Base-by-base conservation (phyloP, 768 basidiomycete species). In the Leccinum longicurvipes region DNA sequence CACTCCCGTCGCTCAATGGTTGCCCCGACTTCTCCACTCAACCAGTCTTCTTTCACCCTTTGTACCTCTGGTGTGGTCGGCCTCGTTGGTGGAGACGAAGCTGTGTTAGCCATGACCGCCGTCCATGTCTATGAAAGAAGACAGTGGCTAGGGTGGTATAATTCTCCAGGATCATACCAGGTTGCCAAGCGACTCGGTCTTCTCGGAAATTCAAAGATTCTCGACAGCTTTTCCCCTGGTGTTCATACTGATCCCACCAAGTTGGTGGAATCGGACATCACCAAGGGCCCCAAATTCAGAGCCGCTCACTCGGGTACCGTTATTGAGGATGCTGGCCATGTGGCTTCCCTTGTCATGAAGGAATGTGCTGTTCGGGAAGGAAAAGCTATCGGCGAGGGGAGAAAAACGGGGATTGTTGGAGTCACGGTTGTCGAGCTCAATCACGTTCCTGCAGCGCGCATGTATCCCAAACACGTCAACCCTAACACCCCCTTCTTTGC, bases 71-170 rank as follows among this genome's bases (percentile, higher is more conserved):
- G 36, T 39, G 9, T 39, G n/a, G 9, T n/a, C n/a, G 36, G 36
- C n/a, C 9, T 39, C 36, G 9, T 39, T 31, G 70, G 72, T 29
- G 72, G 72, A 8, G 63, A 69, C 19, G 68, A 70, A 21, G 72
- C 72, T 0, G 55, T 72, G 15, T 64, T 70, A 12, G 66, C 72
- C 12, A 64, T 70, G 64, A 57, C 62, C 12, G 60, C 64, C 15
- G 67, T 65, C 10, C 69, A 66, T n/a, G 12, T 72, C 23, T 68
- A 60, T 48, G 50, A 56, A 29, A 60, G 56, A 4, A 54, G 58
- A 21, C 63, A 53, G 25, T 72, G 64, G 65, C 42, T 69, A 12
- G 72, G 72, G 1, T 72, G 66, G 67, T 72, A 72, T 54, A 73
- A 73, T 42, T 63, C 69, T 4, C 72, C 72, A 6, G 72, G 72